phyloP scores from a whole-genome alignment of 495 filamentous ascomycete genomes.

The Durotheca rogersii region DNA sequence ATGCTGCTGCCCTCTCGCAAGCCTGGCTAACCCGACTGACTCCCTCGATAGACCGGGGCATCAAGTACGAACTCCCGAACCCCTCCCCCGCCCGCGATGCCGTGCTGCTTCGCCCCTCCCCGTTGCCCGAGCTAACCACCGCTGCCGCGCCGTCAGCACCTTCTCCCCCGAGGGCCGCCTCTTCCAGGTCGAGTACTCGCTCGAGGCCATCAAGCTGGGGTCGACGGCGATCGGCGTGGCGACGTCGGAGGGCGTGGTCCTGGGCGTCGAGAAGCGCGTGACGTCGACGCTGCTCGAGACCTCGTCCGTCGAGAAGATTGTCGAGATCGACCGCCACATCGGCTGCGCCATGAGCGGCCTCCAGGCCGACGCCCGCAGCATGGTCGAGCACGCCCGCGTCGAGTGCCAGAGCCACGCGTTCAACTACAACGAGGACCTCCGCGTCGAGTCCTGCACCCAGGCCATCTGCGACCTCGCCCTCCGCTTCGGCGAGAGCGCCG shows the following conservation, averaged over 20 bases:
- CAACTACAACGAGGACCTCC: constrained; percentile 90
- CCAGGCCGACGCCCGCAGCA: constrained; percentile 92
- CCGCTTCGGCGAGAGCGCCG: constrained; percentile 94
- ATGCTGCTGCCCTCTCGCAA: too few relatives aligned
- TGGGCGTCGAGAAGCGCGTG: constrained; percentile 98
- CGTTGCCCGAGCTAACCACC: constrained; percentile 27
- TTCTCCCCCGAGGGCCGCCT: constrained; percentile 99
- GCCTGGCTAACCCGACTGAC: constrained; percentile 40
- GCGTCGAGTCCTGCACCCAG: constrained; percentile 97
- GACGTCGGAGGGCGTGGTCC: constrained; percentile 87
- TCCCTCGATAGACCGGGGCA: constrained; percentile 91
- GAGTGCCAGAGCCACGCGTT: constrained; percentile 96
- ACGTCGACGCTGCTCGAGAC: constrained; percentile 96
- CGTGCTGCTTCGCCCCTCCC: neutral
- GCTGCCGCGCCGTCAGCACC: constrained; percentile 61
- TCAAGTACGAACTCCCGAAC: constrained; percentile 70
- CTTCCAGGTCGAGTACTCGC: constrained; percentile 99
- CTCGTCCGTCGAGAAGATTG: constrained; percentile 97
- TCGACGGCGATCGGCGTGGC: constrained; percentile 97
- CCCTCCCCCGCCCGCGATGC: constrained; percentile 2
- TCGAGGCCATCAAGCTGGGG: constrained; percentile 99
- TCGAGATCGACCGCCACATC: constrained; percentile 97
- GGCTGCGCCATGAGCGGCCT: constrained; percentile 98
- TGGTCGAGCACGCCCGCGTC: constrained; percentile 97
- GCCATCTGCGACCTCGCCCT: constrained; percentile 97